phyloP scores from a whole-genome alignment of 1,139 yeast species.

The Barnettozyma hawaiiensis region DNA sequence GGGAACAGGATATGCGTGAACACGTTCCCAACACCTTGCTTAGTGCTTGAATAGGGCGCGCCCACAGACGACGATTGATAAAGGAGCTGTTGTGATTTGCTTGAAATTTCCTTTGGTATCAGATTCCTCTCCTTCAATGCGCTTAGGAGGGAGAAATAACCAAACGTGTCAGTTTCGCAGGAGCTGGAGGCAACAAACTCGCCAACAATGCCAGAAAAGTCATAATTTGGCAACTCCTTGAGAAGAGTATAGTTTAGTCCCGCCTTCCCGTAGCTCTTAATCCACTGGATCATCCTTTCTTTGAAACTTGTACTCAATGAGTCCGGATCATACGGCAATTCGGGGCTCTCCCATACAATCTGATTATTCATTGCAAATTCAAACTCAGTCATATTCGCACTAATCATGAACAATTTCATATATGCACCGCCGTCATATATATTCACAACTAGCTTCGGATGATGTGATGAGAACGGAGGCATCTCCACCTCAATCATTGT shows the following conservation, averaged over 20 bases:
- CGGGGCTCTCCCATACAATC: conserved; percentile 59
- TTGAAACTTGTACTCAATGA: conserved; percentile 28
- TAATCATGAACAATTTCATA: conserved; percentile 50
- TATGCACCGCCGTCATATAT: conserved; percentile 35
- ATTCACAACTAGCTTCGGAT: conserved; percentile 59
- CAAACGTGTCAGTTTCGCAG: conserved; percentile 36
- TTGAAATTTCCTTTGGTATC: conserved; percentile 24
- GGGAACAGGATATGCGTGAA: conserved; percentile 55
- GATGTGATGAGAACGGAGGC: conserved; percentile 45
- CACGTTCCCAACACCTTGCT: conserved; percentile 36
- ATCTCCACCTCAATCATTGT: conserved; percentile 24
- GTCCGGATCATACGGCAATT: conserved; percentile 22
- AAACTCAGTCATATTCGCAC: conserved; percentile 49
- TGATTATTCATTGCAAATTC: conserved; percentile 59
- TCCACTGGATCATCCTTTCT: conserved; percentile 39
- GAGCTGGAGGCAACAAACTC: conserved; percentile 58
- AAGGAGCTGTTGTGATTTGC: conserved; percentile 35
- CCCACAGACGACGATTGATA: conserved; percentile 62
- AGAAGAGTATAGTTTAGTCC: conserved; percentile 30
- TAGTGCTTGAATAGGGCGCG: conserved; percentile 37
- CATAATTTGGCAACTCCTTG: conserved; percentile 29
- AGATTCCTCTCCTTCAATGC: conserved; percentile 34
- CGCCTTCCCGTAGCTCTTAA: conserved; percentile 36
- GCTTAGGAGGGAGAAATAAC: conserved; percentile 47
- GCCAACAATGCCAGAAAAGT: conserved; percentile 44